Evolutionary conservation across 2,329 filamentous ascomycete species (phyloP), one percentile per base, ranked within the genome.

Genomic region (Diaporthe velutina): DNA sequence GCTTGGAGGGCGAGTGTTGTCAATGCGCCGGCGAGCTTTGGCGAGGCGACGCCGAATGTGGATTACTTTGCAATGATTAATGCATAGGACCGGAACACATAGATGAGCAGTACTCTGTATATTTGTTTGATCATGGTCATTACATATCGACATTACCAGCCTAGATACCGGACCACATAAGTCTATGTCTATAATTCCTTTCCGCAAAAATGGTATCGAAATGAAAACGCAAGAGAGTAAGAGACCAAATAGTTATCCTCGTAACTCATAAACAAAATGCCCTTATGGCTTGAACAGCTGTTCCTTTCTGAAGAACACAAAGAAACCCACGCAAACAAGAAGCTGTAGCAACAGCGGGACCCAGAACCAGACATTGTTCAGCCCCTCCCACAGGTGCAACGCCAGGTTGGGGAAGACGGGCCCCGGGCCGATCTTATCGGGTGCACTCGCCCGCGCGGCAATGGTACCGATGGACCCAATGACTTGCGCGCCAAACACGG

Each of bases 331-430:
- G 76, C 88, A 92, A 76, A 93, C 87, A 30, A 86, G 81, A 70
- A 92, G 80, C 80, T 93, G 91, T 73, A 89, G 84, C 10, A 86
- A 74, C 48, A 93, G 79, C 67, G 87, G 89, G 74, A 92, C 83
- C 91, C 91, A 93, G 80, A 93, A 92, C 85, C 87, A 90, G 22
- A 85, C 83, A 74, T 87, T 86, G 17, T 82, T 85, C 50, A 91
- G 79, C 2, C 86, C 87, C 17, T 85, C 82, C 52, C 82, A 81
- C 33, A 85, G 80, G 0, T 86, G 85, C 71, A 86, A 85, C 22
- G 87, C 87, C 76, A 93, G 87, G 80, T 92, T 90, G 0, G 91
- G 91, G 76, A 92, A 93, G 25, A 92, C 90, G 4, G 86, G 84
- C 1, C 90, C 90, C 2, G 91, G 91, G 0, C 91, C 91, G 33